Evolutionary conservation across 257 asterid species (phyloP).

Genomic region (Leptodermis oblonga): DNA sequence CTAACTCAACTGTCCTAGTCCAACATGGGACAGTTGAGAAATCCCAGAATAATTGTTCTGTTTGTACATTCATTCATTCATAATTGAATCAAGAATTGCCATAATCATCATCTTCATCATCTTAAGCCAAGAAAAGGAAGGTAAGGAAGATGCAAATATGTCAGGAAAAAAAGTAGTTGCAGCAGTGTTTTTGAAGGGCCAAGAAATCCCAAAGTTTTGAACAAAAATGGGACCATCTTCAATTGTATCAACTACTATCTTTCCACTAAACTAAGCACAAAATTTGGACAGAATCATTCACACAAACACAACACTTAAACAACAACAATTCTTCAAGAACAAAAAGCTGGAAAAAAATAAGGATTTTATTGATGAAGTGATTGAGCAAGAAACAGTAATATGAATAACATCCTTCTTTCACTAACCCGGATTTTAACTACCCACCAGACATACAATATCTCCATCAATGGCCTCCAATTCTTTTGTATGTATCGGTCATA

Average conservation of each 20-base stretch:
- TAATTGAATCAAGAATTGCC: neutral
- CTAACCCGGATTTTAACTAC: conserved; percentile 31
- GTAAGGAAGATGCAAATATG: neutral
- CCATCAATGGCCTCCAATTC: conserved; percentile 43
- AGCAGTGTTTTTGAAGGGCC: neutral
- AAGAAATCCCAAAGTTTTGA: neutral
- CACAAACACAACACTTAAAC: no score
- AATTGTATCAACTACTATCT: conserved; percentile 33
- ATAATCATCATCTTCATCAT: neutral
- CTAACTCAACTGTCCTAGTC: neutral
- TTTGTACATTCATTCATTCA: no score
- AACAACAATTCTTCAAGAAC: neutral
- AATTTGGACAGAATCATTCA: no score
- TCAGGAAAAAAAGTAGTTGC: conserved; percentile 2
- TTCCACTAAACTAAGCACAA: no score
- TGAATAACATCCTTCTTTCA: conserved; percentile 43
- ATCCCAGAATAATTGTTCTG: neutral
- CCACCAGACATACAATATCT: conserved; percentile 36
- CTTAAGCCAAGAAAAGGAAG: neutral
- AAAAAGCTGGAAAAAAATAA: neutral
- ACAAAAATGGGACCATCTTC: conserved; percentile 16
- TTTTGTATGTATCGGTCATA: conserved; percentile 41
- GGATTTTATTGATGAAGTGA: conserved; percentile 40
- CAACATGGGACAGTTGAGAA: neutral
- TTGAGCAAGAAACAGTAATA: conserved; percentile 46